phyloP scores from a whole-genome alignment of 768 basidiomycete genomes.

The Suillus occidentalis region DNA sequence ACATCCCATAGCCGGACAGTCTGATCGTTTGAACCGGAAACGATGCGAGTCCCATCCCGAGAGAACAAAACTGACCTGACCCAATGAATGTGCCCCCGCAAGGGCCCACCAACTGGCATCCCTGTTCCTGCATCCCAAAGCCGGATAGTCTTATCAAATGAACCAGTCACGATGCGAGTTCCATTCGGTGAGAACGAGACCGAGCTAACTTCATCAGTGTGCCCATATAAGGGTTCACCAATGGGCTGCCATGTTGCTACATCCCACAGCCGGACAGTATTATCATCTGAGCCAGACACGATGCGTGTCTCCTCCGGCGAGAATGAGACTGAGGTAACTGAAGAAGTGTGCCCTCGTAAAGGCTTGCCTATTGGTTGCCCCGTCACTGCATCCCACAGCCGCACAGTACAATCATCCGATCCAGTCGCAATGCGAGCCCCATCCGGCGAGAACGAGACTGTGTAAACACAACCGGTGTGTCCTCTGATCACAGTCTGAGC shows the following conservation, averaged over 20 bases:
- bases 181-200: background rate
- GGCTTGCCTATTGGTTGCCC: background rate
- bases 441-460: background rate
- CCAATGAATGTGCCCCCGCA: too few species aligned
- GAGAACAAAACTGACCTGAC: too few species aligned
- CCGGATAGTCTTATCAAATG: background rate
- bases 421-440: background rate
- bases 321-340: background rate
- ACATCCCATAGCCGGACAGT: background rate
- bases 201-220: background rate
- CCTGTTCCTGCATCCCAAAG: background rate
- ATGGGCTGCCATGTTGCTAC: background rate
- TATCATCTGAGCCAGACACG: background rate
- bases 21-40: background rate
- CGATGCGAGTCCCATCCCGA: background rate
- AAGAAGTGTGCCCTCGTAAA: background rate
- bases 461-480: background rate
- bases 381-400: background rate
- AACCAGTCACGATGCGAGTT: background rate
- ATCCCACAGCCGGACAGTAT: background rate
- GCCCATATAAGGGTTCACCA: background rate
- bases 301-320: background rate
- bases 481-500: background rate
- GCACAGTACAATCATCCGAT: background rate
- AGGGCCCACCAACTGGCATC: background rate